Evolutionary conservation across 2,329 filamentous ascomycete genomes (phyloP), one percentile per base, ranked within the genome.

Genomic region (Fusarium avenaceum): DNA sequence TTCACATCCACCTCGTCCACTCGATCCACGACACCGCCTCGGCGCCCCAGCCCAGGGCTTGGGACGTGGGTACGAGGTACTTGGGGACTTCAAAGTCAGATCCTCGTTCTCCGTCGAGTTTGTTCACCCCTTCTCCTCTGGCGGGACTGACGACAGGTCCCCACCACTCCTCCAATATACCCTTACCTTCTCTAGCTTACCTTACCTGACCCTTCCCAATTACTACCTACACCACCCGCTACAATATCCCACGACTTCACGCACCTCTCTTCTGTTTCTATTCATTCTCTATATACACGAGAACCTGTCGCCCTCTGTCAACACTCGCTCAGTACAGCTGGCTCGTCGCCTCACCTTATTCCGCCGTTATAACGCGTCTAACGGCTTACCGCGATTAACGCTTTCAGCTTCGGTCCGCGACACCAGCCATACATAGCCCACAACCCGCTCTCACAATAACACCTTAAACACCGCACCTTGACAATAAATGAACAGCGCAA

Each of bases 11-110:
- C 65, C 53, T 58, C 59, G 56, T 66, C 61, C 72, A 63, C 69
- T 73, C 62, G 71, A 73, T 73, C 71, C 71, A 72, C 69, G 71
- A 73, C 69, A 73, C 71, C 71, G 71, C 71, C 71, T 72, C 71
- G 61, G 68, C 67, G 69, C 69, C 71, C 71, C 67, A 69, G 61
- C 59, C 67, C 71, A 67, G 51, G 57, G 57, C 57, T 72, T 72
- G 67, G 66, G 60, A 72, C 67, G 53, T 68, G 63, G 59, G 67
- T 69, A 70, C 67, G 64, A 70, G 67, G 67, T 71, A 70, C 68
- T 57, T 68, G 39, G 48, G 38, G 50, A 57, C 50, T 57, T 55
- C 52, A 44, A 65, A 68, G 57, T 67, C 54, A 70, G 67, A 70
- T 68, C 58, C 63, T 67, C 64, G 42, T 60, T 58, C 66, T 69